Evolutionary conservation across 2,329 filamentous ascomycete species (phyloP).

Genomic region (Biscogniauxia sp.): DNA sequence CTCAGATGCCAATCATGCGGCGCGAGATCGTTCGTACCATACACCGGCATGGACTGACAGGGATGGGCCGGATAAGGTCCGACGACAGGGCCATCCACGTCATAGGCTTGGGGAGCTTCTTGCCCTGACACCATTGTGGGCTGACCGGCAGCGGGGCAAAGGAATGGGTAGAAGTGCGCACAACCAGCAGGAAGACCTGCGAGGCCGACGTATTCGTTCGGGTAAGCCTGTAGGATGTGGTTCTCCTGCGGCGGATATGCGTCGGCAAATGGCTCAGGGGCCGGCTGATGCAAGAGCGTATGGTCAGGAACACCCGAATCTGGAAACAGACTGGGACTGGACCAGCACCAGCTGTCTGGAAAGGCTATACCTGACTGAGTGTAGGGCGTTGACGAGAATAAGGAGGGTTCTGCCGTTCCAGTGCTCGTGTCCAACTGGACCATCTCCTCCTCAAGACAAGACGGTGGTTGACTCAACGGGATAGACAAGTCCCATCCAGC

Average conservation of each 20-base stretch:
- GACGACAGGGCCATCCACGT: not conserved
- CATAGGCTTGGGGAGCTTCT: not conserved
- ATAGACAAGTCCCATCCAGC: slow-evolving; percentile 8
- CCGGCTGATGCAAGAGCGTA: slow-evolving; percentile 7
- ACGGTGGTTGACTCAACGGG: slow-evolving; percentile 3
- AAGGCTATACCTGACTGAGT: slow-evolving; percentile 2
- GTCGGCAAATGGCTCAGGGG: slow-evolving; percentile 2
- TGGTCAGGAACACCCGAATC: slow-evolving; percentile 1
- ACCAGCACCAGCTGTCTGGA: slow-evolving; percentile 6
- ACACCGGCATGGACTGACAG: not conserved
- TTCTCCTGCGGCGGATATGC: slow-evolving; percentile 1
- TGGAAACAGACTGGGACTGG: not conserved
- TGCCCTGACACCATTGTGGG: not conserved
- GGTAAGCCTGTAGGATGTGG: not conserved
- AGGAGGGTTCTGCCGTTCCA: slow-evolving; percentile 7
- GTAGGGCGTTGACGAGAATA: slow-evolving; percentile 12
- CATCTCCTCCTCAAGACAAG: slow-evolving; percentile 5
- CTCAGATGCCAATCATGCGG: not conserved
- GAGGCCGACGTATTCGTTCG: slow-evolving; percentile 3
- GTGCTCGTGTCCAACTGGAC: slow-evolving; percentile 5
- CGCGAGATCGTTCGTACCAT: not conserved
- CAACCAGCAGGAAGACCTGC: not conserved
- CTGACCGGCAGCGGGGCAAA: not conserved
- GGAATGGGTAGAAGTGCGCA: not conserved
- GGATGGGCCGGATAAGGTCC: not conserved